Evolutionary conservation across 331 rosid genomes (phyloP), one percentile per base, ranked within the genome.

Genomic region (Rhamnella rubrinervis): DNA sequence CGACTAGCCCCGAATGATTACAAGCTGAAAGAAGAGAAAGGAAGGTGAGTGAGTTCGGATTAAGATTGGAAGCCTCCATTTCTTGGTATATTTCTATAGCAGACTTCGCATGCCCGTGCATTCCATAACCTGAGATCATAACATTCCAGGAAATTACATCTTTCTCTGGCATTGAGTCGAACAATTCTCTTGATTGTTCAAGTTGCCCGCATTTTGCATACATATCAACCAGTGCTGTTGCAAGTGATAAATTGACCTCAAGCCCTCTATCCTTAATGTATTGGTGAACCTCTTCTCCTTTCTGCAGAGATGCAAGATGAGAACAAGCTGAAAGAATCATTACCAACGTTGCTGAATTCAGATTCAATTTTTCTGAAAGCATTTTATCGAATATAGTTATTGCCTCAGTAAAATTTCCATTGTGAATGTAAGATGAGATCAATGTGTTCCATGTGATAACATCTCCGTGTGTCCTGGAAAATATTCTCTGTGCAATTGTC

Each of bases 211-310:
- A 89, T 85, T 92, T 87, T 12, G 91, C 88, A 75, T 84, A 92
- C 97, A 84, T 92, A 79, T 92, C 90, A 65, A 89, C 78, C 81
- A 91, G 76, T 71, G 96, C 86, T 18, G 97, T 83, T n/a, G 83
- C 80, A 66, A 91, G 82, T 15, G 84, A 79, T 68, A 85, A 58
- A 70, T 84, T 84, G 75, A 80, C 83, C 69, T 80, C 71, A 52
- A 82, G 44, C 47, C 80, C 79, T 28, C 75, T 80, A 74, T 73
- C 83, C 59, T 75, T 82, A 19, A 88, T 75, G 68, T 82, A 68
- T 66, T 3, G 51, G 74, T 87, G 93, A 72, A 89, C 72, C 59
- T 65, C 75, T 52, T 71, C 78, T 53, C 93, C 96, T 74, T 80
- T 76, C 65, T 81, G 82, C 71, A 82, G 74, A 68, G 87, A 87